Conservation (phyloP, 2,329 filamentous ascomycete genomes). For the Ramularia collo-cygni region DNA sequence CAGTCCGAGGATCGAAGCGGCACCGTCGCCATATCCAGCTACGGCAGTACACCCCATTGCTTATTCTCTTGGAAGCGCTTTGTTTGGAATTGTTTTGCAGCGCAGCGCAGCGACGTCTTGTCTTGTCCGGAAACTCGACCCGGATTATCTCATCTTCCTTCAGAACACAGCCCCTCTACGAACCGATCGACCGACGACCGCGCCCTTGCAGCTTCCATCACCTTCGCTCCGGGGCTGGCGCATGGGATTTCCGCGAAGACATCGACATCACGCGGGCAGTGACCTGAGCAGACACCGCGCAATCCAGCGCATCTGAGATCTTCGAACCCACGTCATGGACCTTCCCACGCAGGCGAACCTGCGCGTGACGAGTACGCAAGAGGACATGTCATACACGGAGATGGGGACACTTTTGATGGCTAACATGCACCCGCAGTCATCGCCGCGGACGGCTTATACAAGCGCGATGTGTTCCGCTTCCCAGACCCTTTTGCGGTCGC, state of each 20-base stretch:
- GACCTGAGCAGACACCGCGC: conserved; percentile 4
- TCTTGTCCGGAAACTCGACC: no score
- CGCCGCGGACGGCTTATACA: conserved; percentile 96
- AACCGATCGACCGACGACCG: no score
- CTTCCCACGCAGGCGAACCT: conserved; percentile 63
- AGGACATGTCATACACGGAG: conserved; percentile 8
- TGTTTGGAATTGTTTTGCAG: no score
- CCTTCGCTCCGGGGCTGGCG: conserved; percentile 2
- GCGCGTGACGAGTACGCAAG: conserved; percentile 75
- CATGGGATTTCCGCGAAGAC: conserved; percentile 6
- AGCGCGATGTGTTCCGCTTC: conserved; percentile 97
- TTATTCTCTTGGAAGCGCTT: no score
- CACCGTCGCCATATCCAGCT: no score
- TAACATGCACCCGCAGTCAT: conserved; percentile 61
- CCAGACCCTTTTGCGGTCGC: conserved; percentile 97
- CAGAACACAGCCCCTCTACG: no score
- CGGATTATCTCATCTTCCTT: no score
- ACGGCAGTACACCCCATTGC: no score
- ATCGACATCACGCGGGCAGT: conserved; percentile 7
- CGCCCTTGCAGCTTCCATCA: no score
- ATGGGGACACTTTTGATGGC: conserved; percentile 1
- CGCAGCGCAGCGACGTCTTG: no score
- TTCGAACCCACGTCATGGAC: conserved; percentile 34
- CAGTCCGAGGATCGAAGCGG: no score
- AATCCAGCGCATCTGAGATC: no score